Evolutionary conservation across 2,329 filamentous ascomycete genomes (phyloP).

Genomic region (Phyllosticta paracitricarpa): DNA sequence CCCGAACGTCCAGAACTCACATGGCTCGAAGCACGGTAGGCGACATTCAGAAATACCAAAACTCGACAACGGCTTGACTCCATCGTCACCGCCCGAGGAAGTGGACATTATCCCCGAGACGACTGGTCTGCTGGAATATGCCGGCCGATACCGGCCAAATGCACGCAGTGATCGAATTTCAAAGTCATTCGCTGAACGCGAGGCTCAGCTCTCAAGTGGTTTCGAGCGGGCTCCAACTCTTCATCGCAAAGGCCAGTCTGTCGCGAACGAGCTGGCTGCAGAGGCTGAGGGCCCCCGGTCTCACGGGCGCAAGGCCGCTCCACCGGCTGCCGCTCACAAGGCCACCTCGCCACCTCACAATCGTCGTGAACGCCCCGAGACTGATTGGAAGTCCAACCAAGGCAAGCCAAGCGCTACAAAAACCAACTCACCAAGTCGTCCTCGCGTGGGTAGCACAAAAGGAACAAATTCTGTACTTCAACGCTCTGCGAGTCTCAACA

Average conservation of each 20-base stretch:
- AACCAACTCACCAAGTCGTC: neutral
- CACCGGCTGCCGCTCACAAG: neutral
- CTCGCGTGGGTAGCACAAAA: neutral
- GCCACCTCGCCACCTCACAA: neutral
- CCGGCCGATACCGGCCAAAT: neutral
- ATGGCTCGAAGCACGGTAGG: neutral
- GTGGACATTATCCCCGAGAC: neutral
- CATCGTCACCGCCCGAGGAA: neutral
- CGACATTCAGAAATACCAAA: neutral
- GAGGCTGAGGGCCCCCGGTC: neutral
- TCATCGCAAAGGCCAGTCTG: conserved; percentile 21
- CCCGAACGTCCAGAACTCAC: conserved; percentile 11
- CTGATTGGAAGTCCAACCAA: neutral
- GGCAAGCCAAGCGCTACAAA: neutral
- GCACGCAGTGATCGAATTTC: neutral
- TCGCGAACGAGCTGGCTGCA: neutral
- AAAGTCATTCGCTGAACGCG: conserved; percentile 7
- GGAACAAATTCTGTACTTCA: neutral
- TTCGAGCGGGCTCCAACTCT: conserved; percentile 19
- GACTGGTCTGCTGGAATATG: neutral
- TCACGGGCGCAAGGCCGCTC: neutral
- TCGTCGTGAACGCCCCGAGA: conserved; percentile 11
- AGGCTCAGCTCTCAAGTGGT: neutral
- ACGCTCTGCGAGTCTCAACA: neutral
- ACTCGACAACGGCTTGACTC: conserved; percentile 1